Percentiles rank a stretch among this genome's conserved stretches.
Conservation (phyloP, 768 basidiomycete genomes). For the Strobilomyces dryophilus region DNA sequence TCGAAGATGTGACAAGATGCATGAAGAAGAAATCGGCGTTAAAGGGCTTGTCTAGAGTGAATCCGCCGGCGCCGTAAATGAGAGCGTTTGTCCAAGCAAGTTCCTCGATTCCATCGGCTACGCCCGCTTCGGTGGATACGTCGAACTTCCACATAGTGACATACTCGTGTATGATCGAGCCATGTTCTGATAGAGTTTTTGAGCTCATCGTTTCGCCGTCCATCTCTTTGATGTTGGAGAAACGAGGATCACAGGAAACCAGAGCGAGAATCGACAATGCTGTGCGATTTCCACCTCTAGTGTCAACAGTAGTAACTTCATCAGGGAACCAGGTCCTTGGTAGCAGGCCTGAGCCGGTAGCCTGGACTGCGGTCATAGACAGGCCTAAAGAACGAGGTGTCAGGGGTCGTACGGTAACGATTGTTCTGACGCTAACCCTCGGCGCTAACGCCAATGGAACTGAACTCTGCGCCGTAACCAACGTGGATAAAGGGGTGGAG, state of each 20-base stretch:
- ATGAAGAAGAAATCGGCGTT: constrained; percentile 66
- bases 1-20: constrained; percentile 65
- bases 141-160: constrained; percentile 46
- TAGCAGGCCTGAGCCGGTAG: constrained; percentile 13
- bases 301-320: constrained; percentile 10
- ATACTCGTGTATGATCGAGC: constrained; percentile 38
- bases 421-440: constrained; percentile 48
- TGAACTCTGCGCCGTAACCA: constrained; percentile 62
- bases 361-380: constrained; percentile 43
- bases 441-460: constrained; percentile 51
- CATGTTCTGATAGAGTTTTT: constrained; percentile 28
- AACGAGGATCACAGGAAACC: constrained; percentile 46
- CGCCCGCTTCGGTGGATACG: constrained; percentile 29
- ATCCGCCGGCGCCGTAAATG: constrained; percentile 60
- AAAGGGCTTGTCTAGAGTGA: constrained; percentile 43
- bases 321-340: constrained; percentile 23
- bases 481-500: constrained; percentile 64
- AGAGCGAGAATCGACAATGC: constrained; percentile 51
- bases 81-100: constrained; percentile 51
- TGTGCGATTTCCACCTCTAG: constrained; percentile 14
- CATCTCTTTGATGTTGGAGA: constrained; percentile 20
- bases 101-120: constrained; percentile 57
- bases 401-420: constrained; percentile 32
- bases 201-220: constrained; percentile 31
- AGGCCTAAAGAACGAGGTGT: constrained; percentile 39